Evolutionary conservation across 148 eudicot species (phyloP).

Genomic region (Rhododendron ferrugineum): DNA sequence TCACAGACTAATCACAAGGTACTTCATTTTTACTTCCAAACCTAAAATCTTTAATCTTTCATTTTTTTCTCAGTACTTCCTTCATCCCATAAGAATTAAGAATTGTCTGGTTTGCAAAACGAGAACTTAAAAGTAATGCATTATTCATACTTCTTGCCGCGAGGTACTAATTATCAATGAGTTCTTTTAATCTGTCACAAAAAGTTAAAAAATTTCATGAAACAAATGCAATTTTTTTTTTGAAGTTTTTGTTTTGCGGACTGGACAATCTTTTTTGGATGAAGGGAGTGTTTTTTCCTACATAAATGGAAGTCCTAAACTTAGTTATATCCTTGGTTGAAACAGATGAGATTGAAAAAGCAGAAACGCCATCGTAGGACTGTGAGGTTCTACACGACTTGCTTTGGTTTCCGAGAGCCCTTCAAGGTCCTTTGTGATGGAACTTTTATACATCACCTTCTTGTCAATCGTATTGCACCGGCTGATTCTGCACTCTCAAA

Average conservation of each 20-base stretch:
- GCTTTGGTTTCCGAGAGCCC: slow-evolving; percentile 80
- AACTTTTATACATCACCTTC: slow-evolving; percentile 75
- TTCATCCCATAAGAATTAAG: no score
- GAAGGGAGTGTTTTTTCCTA: neutral
- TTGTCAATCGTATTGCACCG: slow-evolving; percentile 43
- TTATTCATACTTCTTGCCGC: no score
- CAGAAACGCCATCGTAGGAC: slow-evolving; percentile 75
- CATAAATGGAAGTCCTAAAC: neutral
- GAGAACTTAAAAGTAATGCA: no score
- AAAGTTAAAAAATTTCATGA: no score
- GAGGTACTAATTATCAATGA: no score
- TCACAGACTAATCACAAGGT: neutral
- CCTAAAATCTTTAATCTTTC: neutral
- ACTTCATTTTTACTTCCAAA: neutral
- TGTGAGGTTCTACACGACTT: slow-evolving; percentile 65
- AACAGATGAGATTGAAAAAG: slow-evolving; percentile 63
- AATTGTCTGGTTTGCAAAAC: no score
- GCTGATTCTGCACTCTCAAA: slow-evolving; percentile 50
- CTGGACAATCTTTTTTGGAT: neutral
- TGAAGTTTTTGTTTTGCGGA: neutral
- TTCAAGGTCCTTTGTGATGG: slow-evolving; percentile 90
- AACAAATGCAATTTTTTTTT: no score
- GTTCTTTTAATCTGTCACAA: no score
- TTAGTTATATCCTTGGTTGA: neutral
- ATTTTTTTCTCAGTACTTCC: no score